These are phyloP conservation scores for Tephrocybe rancida DNA, from an alignment of 768 basidiomycete species.

Conservation along the genomic window DNA sequence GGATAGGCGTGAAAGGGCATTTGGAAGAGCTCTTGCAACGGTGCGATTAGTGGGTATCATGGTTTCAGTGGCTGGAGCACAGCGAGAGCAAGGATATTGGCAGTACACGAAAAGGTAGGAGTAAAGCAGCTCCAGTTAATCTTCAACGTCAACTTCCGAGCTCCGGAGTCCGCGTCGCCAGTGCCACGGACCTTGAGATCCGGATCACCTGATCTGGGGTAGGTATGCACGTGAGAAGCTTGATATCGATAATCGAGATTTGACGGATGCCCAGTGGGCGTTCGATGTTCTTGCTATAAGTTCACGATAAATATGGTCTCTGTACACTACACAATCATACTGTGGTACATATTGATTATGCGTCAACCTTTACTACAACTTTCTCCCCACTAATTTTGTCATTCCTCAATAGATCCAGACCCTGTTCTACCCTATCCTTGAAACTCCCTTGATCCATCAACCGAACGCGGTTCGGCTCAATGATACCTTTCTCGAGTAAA, in stretches of 20 bases:
- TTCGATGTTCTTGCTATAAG: too few species aligned
- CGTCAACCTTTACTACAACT: conserved; percentile 40
- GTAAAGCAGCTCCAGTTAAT: too few species aligned
- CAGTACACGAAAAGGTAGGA: too few species aligned
- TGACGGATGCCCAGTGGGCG: too few species aligned
- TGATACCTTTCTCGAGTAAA: conserved; percentile 36
- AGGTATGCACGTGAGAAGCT: not conserved
- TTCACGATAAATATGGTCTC: too few species aligned
- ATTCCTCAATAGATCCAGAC: conserved; percentile 45
- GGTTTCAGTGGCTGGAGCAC: not conserved
- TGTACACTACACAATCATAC: too few species aligned
- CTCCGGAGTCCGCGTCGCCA: not conserved
- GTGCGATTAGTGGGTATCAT: conserved; percentile 4
- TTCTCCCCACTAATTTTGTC: conserved; percentile 56
- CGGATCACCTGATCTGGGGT: conserved; percentile 11
- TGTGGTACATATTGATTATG: not conserved
- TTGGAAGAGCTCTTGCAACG: not conserved
- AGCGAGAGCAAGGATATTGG: too few species aligned
- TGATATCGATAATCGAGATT: not conserved
- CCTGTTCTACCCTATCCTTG: conserved; percentile 41
- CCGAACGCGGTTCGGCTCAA: conserved; percentile 43
- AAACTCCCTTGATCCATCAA: conserved; percentile 45
- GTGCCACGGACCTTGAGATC: not conserved
- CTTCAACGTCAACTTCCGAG: not conserved
- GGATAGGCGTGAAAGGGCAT: conserved; percentile 4